Evolutionary conservation across 2,329 filamentous ascomycete species (phyloP), one percentile per base, ranked within the genome.

Genomic region (Fusarium subtropicale): DNA sequence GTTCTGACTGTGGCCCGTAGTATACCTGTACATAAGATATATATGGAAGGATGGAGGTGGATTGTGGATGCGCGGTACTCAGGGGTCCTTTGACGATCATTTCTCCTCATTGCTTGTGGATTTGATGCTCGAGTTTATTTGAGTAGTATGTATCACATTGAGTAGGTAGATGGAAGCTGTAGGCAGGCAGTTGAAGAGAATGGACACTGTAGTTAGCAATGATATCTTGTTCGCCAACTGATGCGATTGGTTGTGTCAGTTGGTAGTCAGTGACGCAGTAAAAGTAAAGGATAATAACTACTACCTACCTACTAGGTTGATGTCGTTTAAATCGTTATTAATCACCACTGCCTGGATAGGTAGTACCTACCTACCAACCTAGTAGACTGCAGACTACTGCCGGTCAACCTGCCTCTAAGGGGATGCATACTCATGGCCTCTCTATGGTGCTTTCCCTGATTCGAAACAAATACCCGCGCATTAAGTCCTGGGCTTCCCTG

Each of bases 391-490:
- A 30, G 28, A 26, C 24, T 33, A 60, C 56, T 54, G 46, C 56
- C 36, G 30, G 58, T n/a, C 22, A 31, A 38, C 41, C 30, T 62
- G 39, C 48, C 42, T 41, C 26, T 41, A 55, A 52, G 51, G 54
- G 61, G 50, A 62, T 38, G 26, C 60, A n/a, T 46, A 22, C 48
- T 52, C 24, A 20, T 20, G n/a, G 10, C 28, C 48, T 41, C 33
- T 39, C 30, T 63, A 30, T 56, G 20, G 34, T 33, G 15, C 66
- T 62, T 64, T 69, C 26, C 66, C 57, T 66, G 62, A 70, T 69
- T 69, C 34, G 66, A 67, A 57, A 63, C 39, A 55, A 60, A 63
- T 41, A 58, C 46, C 66, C 62, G 55, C 65, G 61, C 62, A 56
- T 59, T 67, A 48, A 62, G 61, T 34, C 44, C 44, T 46, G 45